phyloP scores from a whole-genome alignment of 805 yeast genomes.

The Lipomyces starkeyi region DNA sequence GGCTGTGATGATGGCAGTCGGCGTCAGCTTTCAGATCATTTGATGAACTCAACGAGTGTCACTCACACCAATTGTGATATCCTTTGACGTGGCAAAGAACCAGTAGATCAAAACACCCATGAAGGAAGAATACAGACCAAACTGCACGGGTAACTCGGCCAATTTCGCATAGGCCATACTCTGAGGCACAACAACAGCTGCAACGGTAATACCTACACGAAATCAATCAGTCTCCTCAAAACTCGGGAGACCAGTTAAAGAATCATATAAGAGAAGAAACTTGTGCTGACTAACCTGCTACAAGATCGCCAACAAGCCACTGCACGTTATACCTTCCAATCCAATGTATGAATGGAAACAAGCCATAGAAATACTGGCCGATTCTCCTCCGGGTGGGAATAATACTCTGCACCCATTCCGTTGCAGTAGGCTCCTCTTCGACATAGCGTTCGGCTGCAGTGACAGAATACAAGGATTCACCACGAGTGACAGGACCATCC shows the following conservation, averaged over 20 bases:
- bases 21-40: background rate
- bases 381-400: background rate
- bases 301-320: background rate
- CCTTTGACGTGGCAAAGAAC: background rate
- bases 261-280: background rate
- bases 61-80: background rate
- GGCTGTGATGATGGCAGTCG: background rate
- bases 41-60: background rate
- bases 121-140: background rate
- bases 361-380: background rate
- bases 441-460: background rate
- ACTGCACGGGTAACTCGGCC: background rate
- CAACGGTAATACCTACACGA: background rate
- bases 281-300: background rate
- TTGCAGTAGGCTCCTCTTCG: background rate
- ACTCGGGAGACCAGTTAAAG: background rate
- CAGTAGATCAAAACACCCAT: constrained; percentile 1
- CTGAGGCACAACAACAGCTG: constrained; percentile 1
- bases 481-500: background rate
- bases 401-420: background rate
- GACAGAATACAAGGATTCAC: background rate
- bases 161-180: background rate
- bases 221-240: background rate
- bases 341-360: constrained; percentile 2
- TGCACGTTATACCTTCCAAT: background rate